Percentiles rank a stretch among this genome's conserved stretches.
Conservation (phyloP, 2,329 filamentous ascomycete genomes). For the Bimuria novae-zelandiae region DNA sequence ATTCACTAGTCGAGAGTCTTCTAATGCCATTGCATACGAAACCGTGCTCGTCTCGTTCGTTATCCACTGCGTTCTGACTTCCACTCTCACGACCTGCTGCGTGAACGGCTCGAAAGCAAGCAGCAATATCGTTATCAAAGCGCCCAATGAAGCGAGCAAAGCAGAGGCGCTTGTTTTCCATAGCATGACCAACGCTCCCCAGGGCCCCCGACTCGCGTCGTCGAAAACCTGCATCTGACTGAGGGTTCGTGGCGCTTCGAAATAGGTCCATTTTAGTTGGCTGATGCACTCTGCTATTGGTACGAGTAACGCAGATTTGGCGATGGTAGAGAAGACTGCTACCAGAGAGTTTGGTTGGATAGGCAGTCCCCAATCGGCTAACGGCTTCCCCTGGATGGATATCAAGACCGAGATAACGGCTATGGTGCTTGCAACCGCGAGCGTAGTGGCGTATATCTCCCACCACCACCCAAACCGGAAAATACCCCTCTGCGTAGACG, state of each 20-base stretch:
- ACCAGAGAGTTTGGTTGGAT: constrained; percentile 18
- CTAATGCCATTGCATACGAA: background rate
- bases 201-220: constrained; percentile 32
- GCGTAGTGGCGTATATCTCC: background rate
- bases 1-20: background rate
- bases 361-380: constrained; percentile 4
- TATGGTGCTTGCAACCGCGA: background rate
- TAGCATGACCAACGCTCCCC: constrained; percentile 29
- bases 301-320: constrained; percentile 33
- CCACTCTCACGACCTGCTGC: constrained; percentile 24
- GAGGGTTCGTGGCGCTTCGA: constrained; percentile 17
- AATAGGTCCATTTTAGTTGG: constrained; percentile 37
- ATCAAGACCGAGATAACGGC: constrained; percentile 6
- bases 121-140: constrained; percentile 26
- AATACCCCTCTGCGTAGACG: constrained; percentile 1
- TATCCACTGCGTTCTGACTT: background rate
- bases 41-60: background rate
- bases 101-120: constrained; percentile 35
- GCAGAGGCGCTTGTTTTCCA: constrained; percentile 16
- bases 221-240: constrained; percentile 29
- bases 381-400: constrained; percentile 5
- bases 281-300: constrained; percentile 29
- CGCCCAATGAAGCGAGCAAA: constrained; percentile 24
- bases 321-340: constrained; percentile 27
- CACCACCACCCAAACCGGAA: constrained; percentile 6